phyloP scores from a whole-genome alignment of 352 stramenopile species.

The Pythium coloratum region DNA sequence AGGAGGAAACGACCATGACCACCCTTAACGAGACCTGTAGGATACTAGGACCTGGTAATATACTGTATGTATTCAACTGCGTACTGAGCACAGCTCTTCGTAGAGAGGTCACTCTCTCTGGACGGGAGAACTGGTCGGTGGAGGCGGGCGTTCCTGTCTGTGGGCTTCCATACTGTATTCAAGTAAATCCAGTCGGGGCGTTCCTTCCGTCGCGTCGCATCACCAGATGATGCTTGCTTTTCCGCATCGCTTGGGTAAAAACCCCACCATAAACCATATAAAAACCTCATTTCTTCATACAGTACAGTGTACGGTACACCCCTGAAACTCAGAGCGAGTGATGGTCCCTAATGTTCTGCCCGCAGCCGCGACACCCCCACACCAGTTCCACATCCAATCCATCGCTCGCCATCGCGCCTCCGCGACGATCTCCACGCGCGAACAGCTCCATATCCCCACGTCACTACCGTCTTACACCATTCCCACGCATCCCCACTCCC shows the following conservation, averaged over 20 bases:
- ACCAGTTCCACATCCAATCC: background rate
- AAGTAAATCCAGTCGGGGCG: background rate
- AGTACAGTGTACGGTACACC: slow-evolving; percentile 1
- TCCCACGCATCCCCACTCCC: background rate
- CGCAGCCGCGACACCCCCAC: background rate
- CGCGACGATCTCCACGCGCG: background rate
- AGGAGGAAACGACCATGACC: too few relatives aligned
- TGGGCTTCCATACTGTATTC: too few relatives aligned
- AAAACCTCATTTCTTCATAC: slow-evolving; percentile 5
- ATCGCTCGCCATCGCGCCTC: background rate
- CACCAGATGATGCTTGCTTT: background rate
- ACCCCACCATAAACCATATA: too few relatives aligned
- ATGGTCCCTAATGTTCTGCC: slow-evolving; percentile 6
- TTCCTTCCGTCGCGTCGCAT: background rate
- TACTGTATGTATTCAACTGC: too few relatives aligned
- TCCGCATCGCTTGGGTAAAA: background rate
- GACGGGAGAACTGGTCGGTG: too few relatives aligned
- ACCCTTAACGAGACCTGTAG: too few relatives aligned
- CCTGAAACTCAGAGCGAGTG: slow-evolving; percentile 15
- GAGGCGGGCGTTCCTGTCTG: too few relatives aligned
- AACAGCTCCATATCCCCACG: background rate
- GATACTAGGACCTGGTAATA: too few relatives aligned
- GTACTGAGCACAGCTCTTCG: too few relatives aligned
- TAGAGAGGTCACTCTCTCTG: too few relatives aligned
- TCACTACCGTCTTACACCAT: background rate